Conservation (phyloP, 2,329 filamentous ascomycete species). For the Hypoxylon sp. region DNA sequence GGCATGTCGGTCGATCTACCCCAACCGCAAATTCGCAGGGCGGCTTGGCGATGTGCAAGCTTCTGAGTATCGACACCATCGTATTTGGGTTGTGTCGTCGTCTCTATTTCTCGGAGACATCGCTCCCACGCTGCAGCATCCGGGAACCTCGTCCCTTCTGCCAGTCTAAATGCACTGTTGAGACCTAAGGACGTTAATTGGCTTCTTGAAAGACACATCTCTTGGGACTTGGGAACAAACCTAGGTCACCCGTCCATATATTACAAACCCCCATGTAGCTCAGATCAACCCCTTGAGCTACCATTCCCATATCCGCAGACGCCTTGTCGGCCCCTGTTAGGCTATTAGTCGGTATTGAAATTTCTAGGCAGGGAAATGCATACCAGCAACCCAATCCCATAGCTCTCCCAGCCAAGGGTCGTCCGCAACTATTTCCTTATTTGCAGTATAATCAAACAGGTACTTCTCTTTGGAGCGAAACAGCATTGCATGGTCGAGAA, state of each 20-base stretch:
- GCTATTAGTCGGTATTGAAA: conserved; percentile 29
- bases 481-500: conserved; percentile 69
- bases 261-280: conserved; percentile 80
- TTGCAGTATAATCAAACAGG: conserved; percentile 72
- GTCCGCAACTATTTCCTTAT: conserved; percentile 74
- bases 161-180: conserved; percentile 61
- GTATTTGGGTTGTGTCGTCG: conserved; percentile 70
- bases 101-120: conserved; percentile 71
- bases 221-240: conserved; percentile 56
- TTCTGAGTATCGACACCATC: conserved; percentile 72
- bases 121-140: conserved; percentile 69
- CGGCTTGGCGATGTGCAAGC: conserved; percentile 78
- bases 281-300: conserved; percentile 74
- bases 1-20: conserved; percentile 65
- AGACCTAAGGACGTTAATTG: conserved; percentile 55
- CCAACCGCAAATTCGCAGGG: conserved; percentile 80
- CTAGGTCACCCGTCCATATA: conserved; percentile 78
- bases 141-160: conserved; percentile 58
- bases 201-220: not conserved
- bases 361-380: conserved; percentile 45
- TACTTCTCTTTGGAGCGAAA: conserved; percentile 71
- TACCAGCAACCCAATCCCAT: conserved; percentile 81
- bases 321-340: conserved; percentile 70
- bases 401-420: conserved; percentile 80
- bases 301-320: conserved; percentile 76